Percentiles rank a stretch among this genome's conserved stretches.
These are phyloP conservation scores for Aspergillus arachidicola DNA, from an alignment of 2,329 filamentous ascomycete genomes.

Conservation along the genomic window DNA sequence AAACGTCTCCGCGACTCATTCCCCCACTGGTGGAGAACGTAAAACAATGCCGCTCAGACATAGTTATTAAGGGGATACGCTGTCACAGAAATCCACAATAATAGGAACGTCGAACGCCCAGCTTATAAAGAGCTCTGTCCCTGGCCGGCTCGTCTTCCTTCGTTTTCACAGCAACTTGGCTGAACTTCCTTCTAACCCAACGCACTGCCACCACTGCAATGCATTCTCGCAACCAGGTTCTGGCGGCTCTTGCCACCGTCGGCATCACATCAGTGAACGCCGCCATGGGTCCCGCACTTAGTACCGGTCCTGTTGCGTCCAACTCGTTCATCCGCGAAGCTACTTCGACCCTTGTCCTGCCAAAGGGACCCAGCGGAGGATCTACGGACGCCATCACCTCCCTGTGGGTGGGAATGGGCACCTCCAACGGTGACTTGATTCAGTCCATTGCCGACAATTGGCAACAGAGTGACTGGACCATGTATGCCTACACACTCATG, in stretches of 20 bases:
- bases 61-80: not conserved
- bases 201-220: conserved; percentile 9
- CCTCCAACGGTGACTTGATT: conserved; percentile 50
- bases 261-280: conserved; percentile 20
- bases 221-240: conserved; percentile 21
- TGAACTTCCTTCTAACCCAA: not conserved
- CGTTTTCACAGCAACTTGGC: not conserved
- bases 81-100: not conserved
- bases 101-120: not conserved
- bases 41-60: not conserved
- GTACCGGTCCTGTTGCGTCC: conserved; percentile 46
- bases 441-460: conserved; percentile 51
- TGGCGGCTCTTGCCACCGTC: conserved; percentile 16
- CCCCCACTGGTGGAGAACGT: not conserved
- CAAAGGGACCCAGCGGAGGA: conserved; percentile 40
- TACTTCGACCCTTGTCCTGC: conserved; percentile 48
- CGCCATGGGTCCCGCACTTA: conserved; percentile 43
- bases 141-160: no score
- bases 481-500: conserved; percentile 37
- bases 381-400: conserved; percentile 38
- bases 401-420: conserved; percentile 55
- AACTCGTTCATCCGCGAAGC: conserved; percentile 49
- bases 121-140: not conserved
- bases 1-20: not conserved
- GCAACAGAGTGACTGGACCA: conserved; percentile 39